Evolutionary conservation across 208 protist genomes (phyloP).

Genomic region (Crithidia expoeki): DNA sequence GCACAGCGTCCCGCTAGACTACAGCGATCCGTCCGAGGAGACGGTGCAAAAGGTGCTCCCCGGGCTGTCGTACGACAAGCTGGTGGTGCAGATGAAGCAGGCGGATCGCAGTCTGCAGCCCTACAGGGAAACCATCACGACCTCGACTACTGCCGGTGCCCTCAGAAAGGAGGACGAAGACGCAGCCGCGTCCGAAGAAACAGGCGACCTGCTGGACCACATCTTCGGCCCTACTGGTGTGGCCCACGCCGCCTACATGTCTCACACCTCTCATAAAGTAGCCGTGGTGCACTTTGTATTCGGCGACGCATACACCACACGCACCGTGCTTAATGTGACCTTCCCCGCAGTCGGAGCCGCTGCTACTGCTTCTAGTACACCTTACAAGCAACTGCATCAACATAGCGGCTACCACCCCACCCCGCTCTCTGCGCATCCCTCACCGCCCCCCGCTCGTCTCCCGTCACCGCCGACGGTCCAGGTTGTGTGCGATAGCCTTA

Average conservation of each 20-base stretch:
- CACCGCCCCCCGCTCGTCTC: conserved; percentile 3
- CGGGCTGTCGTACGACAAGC: conserved; percentile 32
- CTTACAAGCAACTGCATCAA: not conserved
- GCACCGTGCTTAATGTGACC: conserved; percentile 41
- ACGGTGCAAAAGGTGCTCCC: conserved; percentile 38
- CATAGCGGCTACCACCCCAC: conserved; percentile 8
- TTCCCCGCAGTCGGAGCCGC: conserved; percentile 8
- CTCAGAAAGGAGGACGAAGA: conserved; percentile 4
- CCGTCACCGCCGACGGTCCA: conserved; percentile 12
- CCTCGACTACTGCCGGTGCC: not conserved
- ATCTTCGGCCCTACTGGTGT: conserved; percentile 30
- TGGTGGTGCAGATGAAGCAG: conserved; percentile 32
- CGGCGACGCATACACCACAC: conserved; percentile 71
- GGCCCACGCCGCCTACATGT: conserved; percentile 22
- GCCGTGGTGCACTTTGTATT: conserved; percentile 70
- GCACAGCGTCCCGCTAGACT: conserved; percentile 44
- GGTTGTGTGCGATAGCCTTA: conserved; percentile 42
- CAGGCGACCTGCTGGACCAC: conserved; percentile 22
- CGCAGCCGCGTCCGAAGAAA: conserved; percentile 14
- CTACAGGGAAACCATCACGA: conserved; percentile 31
- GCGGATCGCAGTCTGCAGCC: conserved; percentile 30
- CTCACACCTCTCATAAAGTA: conserved; percentile 34
- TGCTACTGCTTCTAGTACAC: not conserved
- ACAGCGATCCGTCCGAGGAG: conserved; percentile 47
- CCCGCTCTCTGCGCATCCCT: not conserved